phyloP scores from a whole-genome alignment of 23 red algal species.

The Gracilaria gracilis region DNA sequence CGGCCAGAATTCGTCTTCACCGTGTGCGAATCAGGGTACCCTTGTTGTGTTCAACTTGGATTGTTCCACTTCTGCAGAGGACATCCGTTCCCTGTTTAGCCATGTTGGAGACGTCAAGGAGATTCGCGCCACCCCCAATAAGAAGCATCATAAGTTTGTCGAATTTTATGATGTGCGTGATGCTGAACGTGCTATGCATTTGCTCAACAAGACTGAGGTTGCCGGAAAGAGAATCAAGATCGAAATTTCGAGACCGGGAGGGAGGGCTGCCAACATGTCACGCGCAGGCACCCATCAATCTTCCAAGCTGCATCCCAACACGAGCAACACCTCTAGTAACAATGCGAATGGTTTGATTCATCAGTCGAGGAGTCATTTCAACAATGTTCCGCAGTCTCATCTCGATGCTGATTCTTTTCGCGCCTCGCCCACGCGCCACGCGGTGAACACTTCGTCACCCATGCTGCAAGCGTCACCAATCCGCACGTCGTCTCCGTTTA shows the following conservation, averaged over 20 bases:
- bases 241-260: constrained; percentile 62
- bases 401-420: background rate
- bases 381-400: background rate
- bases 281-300: background rate
- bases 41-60: constrained; percentile 92
- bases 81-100: constrained; percentile 77
- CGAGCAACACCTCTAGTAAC: constrained; percentile 10
- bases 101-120: constrained; percentile 82
- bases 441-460: background rate
- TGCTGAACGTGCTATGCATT: constrained; percentile 76
- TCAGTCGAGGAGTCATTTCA: background rate
- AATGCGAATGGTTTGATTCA: background rate
- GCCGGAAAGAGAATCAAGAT: constrained; percentile 85
- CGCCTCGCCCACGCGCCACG: background rate
- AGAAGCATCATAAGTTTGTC: constrained; percentile 84
- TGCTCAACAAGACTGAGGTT: constrained; percentile 81
- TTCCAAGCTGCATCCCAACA: constrained; percentile 31
- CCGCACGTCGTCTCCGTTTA: constrained; percentile 4
- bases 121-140: constrained; percentile 83
- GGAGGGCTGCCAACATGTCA: constrained; percentile 41
- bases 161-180: constrained; percentile 91
- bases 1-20: background rate
- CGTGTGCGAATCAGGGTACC: constrained; percentile 76
- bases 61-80: constrained; percentile 56
- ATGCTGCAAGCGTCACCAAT: background rate